Percentiles rank a stretch among this genome's conserved stretches.
These are phyloP conservation scores for Trichoderma orchidacearum DNA, from an alignment of 495 filamentous ascomycete genomes.

Conservation along the genomic window DNA sequence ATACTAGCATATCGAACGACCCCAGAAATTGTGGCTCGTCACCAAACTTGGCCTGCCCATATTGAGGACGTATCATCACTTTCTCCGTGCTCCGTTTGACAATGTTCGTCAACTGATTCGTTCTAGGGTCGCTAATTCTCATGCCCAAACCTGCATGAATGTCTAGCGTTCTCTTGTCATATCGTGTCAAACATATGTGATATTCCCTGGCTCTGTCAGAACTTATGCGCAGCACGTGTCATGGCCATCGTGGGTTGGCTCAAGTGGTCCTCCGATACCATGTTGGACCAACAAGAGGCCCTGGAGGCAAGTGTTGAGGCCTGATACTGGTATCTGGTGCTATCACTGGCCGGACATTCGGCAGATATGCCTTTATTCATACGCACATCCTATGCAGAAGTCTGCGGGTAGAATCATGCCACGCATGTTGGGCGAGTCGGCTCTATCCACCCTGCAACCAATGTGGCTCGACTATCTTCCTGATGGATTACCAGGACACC, in stretches of 20 bases:
- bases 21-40: neutral
- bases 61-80: neutral
- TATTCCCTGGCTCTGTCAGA: neutral
- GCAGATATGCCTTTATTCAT: neutral
- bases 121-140: neutral
- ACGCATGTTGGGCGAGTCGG: neutral
- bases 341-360: neutral
- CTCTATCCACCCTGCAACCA: too few species aligned
- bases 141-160: neutral
- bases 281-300: neutral
- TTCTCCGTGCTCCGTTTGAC: neutral
- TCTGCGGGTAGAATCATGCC: neutral
- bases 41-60: neutral
- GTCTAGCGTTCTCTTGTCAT: neutral
- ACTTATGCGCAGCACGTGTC: neutral
- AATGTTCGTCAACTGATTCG: neutral
- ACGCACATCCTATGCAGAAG: neutral
- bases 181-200: neutral
- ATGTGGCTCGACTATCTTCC: too few species aligned
- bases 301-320: neutral
- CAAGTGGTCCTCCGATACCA: neutral
- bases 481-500: neutral
- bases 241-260: neutral
- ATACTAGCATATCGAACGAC: too few species aligned
- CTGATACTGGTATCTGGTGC: neutral